These are phyloP conservation scores for Capsicum pubescens DNA, from an alignment of 257 asterid genomes.

Conservation along the genomic window DNA sequence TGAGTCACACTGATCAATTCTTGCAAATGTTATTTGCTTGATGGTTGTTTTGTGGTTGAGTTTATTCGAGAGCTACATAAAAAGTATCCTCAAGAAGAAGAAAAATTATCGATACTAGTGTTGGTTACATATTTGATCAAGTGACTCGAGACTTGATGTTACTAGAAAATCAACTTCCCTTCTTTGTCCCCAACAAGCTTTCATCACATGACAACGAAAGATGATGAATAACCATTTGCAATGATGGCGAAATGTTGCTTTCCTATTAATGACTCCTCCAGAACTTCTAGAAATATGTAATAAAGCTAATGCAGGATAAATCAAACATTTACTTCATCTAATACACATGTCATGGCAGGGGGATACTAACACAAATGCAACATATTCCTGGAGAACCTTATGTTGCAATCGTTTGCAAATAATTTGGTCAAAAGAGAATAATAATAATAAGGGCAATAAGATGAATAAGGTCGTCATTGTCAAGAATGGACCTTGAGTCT, in stretches of 20 bases:
- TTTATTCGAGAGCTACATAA: conserved; percentile 5
- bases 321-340: conserved; percentile 34
- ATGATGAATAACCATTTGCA: too few relatives aligned
- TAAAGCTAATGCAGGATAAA: neutral
- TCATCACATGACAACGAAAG: neutral
- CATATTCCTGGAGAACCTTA: too few relatives aligned
- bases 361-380: too few relatives aligned
- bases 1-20: neutral
- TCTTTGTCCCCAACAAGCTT: neutral
- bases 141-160: conserved; percentile 31
- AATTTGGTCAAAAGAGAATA: too few relatives aligned
- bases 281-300: too few relatives aligned
- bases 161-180: conserved; percentile 26
- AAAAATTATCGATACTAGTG: neutral
- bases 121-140: conserved; percentile 15
- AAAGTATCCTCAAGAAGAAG: neutral
- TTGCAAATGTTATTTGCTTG: conserved; percentile 26
- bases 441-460: too few relatives aligned
- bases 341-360: conserved; percentile 12
- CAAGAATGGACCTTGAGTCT: too few relatives aligned
- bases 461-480: too few relatives aligned
- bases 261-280: too few relatives aligned
- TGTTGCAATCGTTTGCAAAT: too few relatives aligned
- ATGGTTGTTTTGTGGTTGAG: conserved; percentile 37
- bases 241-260: too few relatives aligned